phyloP scores from a whole-genome alignment of 106 monocot genomes.

The Phalaenopsis equestris region DNA sequence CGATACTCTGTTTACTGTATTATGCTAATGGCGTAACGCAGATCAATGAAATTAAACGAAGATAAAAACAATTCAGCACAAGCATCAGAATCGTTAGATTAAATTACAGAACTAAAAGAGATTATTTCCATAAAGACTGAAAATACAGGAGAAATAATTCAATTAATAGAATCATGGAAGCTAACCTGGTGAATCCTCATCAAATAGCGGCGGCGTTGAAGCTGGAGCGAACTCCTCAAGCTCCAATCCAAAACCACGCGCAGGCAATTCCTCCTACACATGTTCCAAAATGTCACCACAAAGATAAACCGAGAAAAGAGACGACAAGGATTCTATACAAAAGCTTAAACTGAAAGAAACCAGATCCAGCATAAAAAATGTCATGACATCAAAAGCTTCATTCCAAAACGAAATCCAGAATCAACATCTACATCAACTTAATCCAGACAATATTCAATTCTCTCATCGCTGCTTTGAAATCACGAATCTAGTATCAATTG shows the following conservation, averaged over 20 bases:
- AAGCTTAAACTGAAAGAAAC: not conserved
- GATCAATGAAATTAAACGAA: not conserved
- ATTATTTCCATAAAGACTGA: not conserved
- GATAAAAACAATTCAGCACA: not conserved
- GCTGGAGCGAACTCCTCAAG: not conserved
- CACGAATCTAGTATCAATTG: not conserved
- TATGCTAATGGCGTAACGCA: not conserved
- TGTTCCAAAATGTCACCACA: not conserved
- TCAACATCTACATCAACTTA: not conserved
- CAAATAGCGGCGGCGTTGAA: not conserved
- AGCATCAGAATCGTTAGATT: not conserved
- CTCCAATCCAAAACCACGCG: not conserved
- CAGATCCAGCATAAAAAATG: not conserved
- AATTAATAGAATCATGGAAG: not conserved
- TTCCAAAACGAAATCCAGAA: not conserved
- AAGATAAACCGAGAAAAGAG: not conserved
- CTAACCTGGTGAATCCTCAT: conserved; percentile 31
- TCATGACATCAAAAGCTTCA: not conserved
- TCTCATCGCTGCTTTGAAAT: not conserved
- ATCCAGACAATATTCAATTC: not conserved
- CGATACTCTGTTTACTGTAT: not conserved
- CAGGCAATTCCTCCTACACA: not conserved
- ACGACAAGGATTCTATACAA: not conserved
- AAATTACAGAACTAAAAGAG: not conserved
- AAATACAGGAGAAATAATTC: not conserved